A percentile compares a stretch with the other conserved stretches of the same genome.
Conservation (phyloP, 2,329 filamentous ascomycete species). For the Mollisiaceae sp. region DNA sequence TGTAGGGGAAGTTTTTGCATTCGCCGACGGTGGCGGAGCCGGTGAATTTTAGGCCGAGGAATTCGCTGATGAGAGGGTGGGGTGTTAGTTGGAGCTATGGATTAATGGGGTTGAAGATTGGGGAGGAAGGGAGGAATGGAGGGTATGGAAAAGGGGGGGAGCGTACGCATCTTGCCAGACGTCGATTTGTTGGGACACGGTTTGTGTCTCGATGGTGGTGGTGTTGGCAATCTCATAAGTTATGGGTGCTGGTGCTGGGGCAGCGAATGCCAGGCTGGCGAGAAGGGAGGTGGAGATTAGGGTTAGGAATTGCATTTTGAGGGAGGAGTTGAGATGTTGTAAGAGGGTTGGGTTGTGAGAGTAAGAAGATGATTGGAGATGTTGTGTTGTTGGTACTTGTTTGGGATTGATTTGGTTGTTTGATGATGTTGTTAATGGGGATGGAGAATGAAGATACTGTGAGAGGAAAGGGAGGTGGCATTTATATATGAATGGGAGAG, state of each 20-base stretch:
- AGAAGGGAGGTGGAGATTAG: slow-evolving; percentile 22
- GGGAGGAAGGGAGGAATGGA: not conserved
- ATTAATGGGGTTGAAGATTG: no score
- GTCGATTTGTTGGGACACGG: slow-evolving; percentile 2
- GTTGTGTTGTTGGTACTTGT: not conserved
- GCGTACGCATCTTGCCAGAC: slow-evolving; percentile 19
- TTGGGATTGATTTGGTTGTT: not conserved
- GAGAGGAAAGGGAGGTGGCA: not conserved
- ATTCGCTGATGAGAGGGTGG: slow-evolving; percentile 8
- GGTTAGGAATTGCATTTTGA: slow-evolving; percentile 22
- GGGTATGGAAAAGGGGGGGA: not conserved
- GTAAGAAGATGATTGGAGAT: not conserved
- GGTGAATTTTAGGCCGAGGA: slow-evolving; percentile 27
- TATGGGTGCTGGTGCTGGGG: slow-evolving; percentile 12
- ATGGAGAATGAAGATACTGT: not conserved
- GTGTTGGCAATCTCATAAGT: no score
- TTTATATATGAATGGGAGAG: not conserved
- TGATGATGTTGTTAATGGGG: slow-evolving; percentile 6
- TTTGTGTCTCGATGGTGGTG: not conserved
- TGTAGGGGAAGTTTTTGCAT: slow-evolving; percentile 21
- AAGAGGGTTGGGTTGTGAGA: not conserved
- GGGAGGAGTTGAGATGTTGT: not conserved
- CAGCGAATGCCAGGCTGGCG: slow-evolving; percentile 18
- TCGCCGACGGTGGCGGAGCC: slow-evolving; percentile 17
- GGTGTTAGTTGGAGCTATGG: not conserved